Conservation (phyloP, 352 stramenopile genomes). For the Phytophthora meadii region DNA sequence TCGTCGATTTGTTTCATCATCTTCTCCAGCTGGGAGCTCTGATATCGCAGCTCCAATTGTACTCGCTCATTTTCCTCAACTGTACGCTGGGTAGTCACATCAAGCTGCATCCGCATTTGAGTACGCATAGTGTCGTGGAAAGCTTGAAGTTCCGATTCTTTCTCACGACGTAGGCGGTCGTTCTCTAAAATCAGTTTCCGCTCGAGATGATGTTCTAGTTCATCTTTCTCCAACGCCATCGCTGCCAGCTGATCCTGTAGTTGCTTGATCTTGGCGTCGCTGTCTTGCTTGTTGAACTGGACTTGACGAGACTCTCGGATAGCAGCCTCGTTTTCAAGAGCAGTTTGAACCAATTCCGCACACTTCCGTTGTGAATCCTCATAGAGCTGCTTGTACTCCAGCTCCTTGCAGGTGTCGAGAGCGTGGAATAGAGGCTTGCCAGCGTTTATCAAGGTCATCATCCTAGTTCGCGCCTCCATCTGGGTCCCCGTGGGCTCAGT, state of each 20-base stretch:
- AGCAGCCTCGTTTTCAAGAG: conserved; percentile 38
- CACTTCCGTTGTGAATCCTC: conserved; percentile 50
- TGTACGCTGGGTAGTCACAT: conserved; percentile 66
- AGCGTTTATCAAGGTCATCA: conserved; percentile 44
- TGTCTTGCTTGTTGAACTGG: conserved; percentile 45
- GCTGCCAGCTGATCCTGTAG: conserved; percentile 35
- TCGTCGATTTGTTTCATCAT: conserved; percentile 60
- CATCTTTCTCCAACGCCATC: conserved; percentile 48
- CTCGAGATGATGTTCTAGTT: conserved; percentile 55
- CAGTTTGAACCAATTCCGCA: conserved; percentile 40
- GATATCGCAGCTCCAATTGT: conserved; percentile 67
- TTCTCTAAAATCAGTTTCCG: conserved; percentile 71
- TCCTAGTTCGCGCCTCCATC: conserved; percentile 35
- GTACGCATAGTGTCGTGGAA: conserved; percentile 55
- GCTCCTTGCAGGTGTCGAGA: conserved; percentile 63
- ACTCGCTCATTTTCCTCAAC: conserved; percentile 73
- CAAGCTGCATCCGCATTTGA: conserved; percentile 62
- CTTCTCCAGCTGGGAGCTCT: conserved; percentile 62
- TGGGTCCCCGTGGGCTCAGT: conserved; percentile 16
- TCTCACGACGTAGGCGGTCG: conserved; percentile 57
- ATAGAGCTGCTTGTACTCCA: conserved; percentile 58
- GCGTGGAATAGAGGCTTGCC: conserved; percentile 62
- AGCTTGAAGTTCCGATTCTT: conserved; percentile 49
- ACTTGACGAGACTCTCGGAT: conserved; percentile 47
- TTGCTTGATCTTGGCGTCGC: conserved; percentile 36